Evolutionary conservation across 1,284 basidiomycete species (phyloP), one percentile per base, ranked within the genome.

Genomic region (Caloboletus firmus): DNA sequence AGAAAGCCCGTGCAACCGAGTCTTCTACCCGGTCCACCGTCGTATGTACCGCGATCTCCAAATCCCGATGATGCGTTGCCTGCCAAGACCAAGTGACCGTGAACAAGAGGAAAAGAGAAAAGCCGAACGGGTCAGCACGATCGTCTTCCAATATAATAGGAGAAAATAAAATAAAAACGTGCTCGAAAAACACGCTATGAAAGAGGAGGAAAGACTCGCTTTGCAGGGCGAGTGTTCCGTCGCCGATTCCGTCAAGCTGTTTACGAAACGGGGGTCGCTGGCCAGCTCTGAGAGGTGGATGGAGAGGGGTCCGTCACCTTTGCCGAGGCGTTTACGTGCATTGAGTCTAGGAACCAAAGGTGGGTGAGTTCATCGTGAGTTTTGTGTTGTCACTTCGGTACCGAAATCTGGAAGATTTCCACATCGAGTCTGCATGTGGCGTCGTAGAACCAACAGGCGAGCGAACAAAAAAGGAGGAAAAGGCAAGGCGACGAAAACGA

Each of bases 11-110:
- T 11, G 11, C 31, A 2, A 10, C 30, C 5, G 34, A 12, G 28
- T 51, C 42, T 26, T 46, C 45, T 12, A 22, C 24, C 41, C 13
- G 42, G n/a, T 58, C 44, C 4, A 62, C 34, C 9, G 43, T 43
- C 31, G 35, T 62, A 32, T 57, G 61, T 11, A 53, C 47, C 4
- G 49, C 58, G 5, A 60, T 40, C 34, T 60, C 59, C n/a, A 60
- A 26, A 40, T 60, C 54, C 15, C 9, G 41, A 2, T 52, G 43
- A 2, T 52, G 43, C 8, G 28, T 4, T 5, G 2, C 13, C 60
- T 62, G 26, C 18, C 10, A 15, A 31, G 20, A 3, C 30, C 39
- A 36, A 35, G 5, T 9, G 5, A 46, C 11, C 34, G 2, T 24
- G n/a, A 47, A 34, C 12, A 42, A 9, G 11, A 9, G 7, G 28